Conservation (phyloP, 345 rosid species). For the Hypericum perforatum region DNA sequence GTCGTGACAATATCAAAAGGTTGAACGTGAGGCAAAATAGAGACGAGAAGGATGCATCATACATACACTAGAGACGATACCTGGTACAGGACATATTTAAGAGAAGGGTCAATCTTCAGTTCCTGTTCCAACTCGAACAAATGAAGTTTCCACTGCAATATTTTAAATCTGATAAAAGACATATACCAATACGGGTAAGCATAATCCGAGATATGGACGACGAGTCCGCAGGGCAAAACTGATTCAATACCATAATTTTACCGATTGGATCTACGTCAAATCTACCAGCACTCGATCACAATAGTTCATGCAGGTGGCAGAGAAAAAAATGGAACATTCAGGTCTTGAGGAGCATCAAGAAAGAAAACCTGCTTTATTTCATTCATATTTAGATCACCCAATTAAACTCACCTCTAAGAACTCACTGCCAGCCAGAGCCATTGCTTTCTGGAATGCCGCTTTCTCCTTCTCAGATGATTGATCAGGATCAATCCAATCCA, state of each 20-base stretch:
- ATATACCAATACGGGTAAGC: too few relatives aligned
- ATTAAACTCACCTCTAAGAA: constrained; percentile 56
- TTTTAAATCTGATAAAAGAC: too few relatives aligned
- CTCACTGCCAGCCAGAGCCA: constrained; percentile 76
- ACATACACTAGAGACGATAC: constrained; percentile 14
- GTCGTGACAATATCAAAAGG: too few relatives aligned
- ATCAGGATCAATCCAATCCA: constrained; percentile 86
- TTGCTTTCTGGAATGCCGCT: constrained; percentile 66
- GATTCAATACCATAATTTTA: constrained; percentile 63
- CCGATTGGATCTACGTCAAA: constrained; percentile 57
- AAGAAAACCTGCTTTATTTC: too few relatives aligned
- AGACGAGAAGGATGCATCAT: too few relatives aligned
- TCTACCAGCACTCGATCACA: constrained; percentile 62
- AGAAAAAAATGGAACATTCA: constrained; percentile 13
- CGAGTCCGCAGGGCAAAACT: constrained; percentile 46
- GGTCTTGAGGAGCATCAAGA: too few relatives aligned
- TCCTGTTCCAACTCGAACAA: constrained; percentile 87
- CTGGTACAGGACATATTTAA: constrained; percentile 82
- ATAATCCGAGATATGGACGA: background rate
- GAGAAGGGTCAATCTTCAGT: constrained; percentile 65
- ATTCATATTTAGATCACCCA: too few relatives aligned
- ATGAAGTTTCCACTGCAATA: constrained; percentile 89
- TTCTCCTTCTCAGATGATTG: constrained; percentile 86
- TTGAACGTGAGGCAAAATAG: too few relatives aligned
- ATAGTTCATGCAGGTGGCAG: constrained; percentile 89